Conservation (phyloP, 441 rosid species). For the Adansonia madagascariensis region DNA sequence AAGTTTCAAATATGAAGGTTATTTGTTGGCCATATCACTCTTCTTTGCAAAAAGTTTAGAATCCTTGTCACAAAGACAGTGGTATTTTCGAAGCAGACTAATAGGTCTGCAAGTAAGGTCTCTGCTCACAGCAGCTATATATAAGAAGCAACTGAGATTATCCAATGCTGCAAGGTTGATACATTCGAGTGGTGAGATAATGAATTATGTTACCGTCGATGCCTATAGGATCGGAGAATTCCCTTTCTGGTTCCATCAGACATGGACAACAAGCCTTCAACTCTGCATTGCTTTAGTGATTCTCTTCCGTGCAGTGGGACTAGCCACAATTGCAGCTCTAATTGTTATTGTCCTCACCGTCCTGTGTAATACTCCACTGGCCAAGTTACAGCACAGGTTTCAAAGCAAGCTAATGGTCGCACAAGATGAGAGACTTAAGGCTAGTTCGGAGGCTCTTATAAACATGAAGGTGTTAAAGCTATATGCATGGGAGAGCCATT, state of each 20-base stretch:
- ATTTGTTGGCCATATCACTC: slow-evolving; percentile 65
- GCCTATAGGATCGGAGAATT: slow-evolving; percentile 94
- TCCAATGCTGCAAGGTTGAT: slow-evolving; percentile 71
- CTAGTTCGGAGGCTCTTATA: slow-evolving; percentile 74
- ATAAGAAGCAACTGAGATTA: slow-evolving; percentile 79
- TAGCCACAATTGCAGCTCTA: slow-evolving; percentile 84
- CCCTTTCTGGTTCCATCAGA: slow-evolving; percentile 96
- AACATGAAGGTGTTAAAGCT: slow-evolving; percentile 91
- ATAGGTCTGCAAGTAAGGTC: slow-evolving; percentile 86
- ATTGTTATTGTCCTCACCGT: slow-evolving; percentile 68
- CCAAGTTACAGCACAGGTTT: slow-evolving; percentile 79
- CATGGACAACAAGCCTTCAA: slow-evolving; percentile 92
- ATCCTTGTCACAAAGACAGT: slow-evolving; percentile 89
- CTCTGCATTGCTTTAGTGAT: slow-evolving; percentile 71
- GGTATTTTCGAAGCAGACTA: slow-evolving; percentile 85
- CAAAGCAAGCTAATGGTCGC: slow-evolving; percentile 78
- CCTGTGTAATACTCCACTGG: slow-evolving; percentile 68
- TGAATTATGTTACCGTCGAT: slow-evolving; percentile 91
- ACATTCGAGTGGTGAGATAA: slow-evolving; percentile 88
- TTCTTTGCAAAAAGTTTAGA: slow-evolving; percentile 69
- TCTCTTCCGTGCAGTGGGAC: slow-evolving; percentile 81
- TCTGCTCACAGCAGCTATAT: slow-evolving; percentile 77
- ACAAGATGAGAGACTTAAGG: slow-evolving; percentile 83
- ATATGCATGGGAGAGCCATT: slow-evolving; percentile 96
- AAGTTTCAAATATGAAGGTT: slow-evolving; percentile 73